These are phyloP conservation scores for Fusarium siculi DNA, from an alignment of 2,329 filamentous ascomycete genomes.

Conservation along the genomic window DNA sequence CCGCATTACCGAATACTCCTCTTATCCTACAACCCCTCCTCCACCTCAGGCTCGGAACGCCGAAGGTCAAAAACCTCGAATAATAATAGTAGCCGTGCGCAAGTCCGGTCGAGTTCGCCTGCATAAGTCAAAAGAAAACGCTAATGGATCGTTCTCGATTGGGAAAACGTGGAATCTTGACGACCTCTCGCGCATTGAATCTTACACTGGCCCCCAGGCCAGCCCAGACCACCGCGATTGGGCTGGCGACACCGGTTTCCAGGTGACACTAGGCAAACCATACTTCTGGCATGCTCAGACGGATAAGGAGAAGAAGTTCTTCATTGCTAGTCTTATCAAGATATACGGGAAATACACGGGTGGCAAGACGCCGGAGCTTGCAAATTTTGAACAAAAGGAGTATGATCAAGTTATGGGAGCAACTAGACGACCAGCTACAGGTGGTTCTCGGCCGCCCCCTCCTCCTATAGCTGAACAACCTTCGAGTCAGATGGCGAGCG, in stretches of 20 bases:
- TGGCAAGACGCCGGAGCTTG: constrained; percentile 80
- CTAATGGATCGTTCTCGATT: constrained; percentile 93
- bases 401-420: constrained; percentile 77
- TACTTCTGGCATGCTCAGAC: constrained; percentile 98
- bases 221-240: constrained; percentile 73
- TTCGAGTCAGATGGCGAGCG: constrained; percentile 24
- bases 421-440: constrained; percentile 53
- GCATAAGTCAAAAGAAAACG: constrained; percentile 97
- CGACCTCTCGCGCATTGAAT: constrained; percentile 85
- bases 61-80: constrained; percentile 84
- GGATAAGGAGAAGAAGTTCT: constrained; percentile 97
- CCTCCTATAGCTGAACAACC: constrained; percentile 44
- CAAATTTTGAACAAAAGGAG: constrained; percentile 85
- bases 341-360: constrained; percentile 97
- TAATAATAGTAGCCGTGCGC: constrained; percentile 93
- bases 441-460: constrained; percentile 38
- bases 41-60: constrained; percentile 78
- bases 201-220: constrained; percentile 73
- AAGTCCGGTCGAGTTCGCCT: constrained; percentile 93
- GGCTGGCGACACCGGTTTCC: constrained; percentile 86
- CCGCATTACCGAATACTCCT: constrained; percentile 85
- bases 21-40: constrained; percentile 83
- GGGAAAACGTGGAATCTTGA: constrained; percentile 98
- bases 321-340: constrained; percentile 94
- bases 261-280: constrained; percentile 88